Percentiles rank a stretch among this genome's conserved stretches.
phyloP scores from a whole-genome alignment of 2,329 filamentous ascomycete genomes.

The Alternaria sp. region DNA sequence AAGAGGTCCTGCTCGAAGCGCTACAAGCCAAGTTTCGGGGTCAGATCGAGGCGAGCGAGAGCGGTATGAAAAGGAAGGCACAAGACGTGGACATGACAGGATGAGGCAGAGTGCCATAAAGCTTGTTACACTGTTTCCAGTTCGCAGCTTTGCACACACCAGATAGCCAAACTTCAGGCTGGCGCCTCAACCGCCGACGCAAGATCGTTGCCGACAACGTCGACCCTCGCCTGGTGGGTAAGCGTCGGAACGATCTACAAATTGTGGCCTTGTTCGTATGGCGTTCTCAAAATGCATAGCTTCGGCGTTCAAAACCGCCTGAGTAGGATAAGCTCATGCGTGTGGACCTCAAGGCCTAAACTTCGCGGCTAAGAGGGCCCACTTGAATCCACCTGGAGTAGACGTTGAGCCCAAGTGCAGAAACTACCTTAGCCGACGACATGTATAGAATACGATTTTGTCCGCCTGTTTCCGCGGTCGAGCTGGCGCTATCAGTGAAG shows the following conservation, averaged over 20 bases:
- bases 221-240: neutral
- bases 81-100: constrained; percentile 44
- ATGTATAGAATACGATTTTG: neutral
- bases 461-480: neutral
- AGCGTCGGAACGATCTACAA: neutral
- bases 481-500: neutral
- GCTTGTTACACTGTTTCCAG: neutral
- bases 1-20: constrained; percentile 65
- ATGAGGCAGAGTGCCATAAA: constrained; percentile 19
- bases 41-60: constrained; percentile 20
- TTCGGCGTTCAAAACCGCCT: neutral
- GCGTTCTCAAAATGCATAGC: constrained; percentile 2
- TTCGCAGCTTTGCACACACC: neutral
- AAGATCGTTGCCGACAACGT: neutral
- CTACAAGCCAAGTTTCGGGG: constrained; percentile 40
- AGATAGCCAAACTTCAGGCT: neutral
- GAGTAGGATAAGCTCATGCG: neutral
- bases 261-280: neutral
- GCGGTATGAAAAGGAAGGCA: constrained; percentile 33
- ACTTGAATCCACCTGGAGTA: constrained; percentile 2
- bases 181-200: neutral
- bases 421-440: constrained; percentile 1
- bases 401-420: constrained; percentile 1
- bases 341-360: neutral
- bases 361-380: neutral